Percentiles rank a stretch among this genome's conserved stretches.
Conservation (phyloP, 2,329 filamentous ascomycete species). For the Aspergillus candidus region DNA sequence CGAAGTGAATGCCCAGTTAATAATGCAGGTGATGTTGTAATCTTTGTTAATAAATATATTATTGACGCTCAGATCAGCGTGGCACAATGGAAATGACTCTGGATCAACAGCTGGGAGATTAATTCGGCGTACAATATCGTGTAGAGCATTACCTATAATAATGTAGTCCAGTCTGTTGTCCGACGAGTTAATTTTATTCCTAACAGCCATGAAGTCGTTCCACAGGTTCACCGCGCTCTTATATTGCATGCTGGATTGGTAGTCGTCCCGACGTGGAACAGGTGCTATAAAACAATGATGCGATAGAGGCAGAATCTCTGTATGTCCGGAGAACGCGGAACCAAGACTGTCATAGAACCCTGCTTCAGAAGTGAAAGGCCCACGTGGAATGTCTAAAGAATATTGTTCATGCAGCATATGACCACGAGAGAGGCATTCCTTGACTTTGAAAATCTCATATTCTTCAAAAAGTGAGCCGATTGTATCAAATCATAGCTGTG, state of each 20-base stretch:
- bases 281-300: conserved; percentile 16
- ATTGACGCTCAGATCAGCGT: conserved; percentile 35
- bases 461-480: conserved; percentile 26
- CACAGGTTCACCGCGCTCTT: conserved; percentile 13
- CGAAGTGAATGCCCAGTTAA: conserved; percentile 25
- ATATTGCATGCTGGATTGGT: conserved; percentile 10
- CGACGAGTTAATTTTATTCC: conserved; percentile 16
- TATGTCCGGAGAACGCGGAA: conserved; percentile 14
- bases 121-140: conserved; percentile 10
- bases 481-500: conserved; percentile 19
- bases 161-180: conserved; percentile 23
- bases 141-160: conserved; percentile 14
- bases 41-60: conserved; percentile 34
- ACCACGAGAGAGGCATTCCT: conserved; percentile 18
- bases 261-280: conserved; percentile 8
- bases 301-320: conserved; percentile 10
- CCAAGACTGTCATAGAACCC: conserved; percentile 19
- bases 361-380: conserved; percentile 16
- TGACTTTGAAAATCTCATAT: conserved; percentile 13
- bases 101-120: background rate
- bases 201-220: conserved; percentile 21
- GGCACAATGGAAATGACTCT: conserved; percentile 15
- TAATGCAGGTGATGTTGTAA: conserved; percentile 28
- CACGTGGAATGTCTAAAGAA: conserved; percentile 12
- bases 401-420: conserved; percentile 15